Evolutionary conservation across 2,329 filamentous ascomycete species (phyloP).

Genomic region (Pyrenochaeta sp.): DNA sequence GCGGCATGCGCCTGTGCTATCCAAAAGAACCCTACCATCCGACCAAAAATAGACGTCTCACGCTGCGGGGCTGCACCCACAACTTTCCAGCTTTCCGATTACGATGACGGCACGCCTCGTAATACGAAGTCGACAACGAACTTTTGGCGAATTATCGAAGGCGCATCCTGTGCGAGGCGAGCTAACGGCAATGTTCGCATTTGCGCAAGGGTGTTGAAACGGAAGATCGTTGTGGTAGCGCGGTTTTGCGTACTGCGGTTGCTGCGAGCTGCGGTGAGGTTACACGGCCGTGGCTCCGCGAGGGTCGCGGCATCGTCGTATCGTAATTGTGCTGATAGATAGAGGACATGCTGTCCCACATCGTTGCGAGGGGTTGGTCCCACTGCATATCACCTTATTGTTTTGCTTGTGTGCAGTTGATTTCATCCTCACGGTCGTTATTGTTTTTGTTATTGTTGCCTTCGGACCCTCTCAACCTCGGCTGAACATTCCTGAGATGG

Average conservation of each 20-base stretch:
- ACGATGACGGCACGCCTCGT: constrained; percentile 22
- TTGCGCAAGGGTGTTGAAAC: constrained; percentile 34
- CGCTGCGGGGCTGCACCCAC: constrained; percentile 14
- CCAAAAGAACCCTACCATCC: constrained; percentile 2
- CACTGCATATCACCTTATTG: constrained; percentile 25
- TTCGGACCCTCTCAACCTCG: constrained; percentile 10
- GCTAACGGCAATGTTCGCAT: constrained; percentile 29
- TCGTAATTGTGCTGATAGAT: constrained; percentile 30
- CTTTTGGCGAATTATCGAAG: constrained; percentile 30
- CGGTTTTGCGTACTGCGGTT: constrained; percentile 26
- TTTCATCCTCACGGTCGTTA: constrained; percentile 12
- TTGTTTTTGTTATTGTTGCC: constrained; percentile 13
- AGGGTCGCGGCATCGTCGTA: constrained; percentile 26
- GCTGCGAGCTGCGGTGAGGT: constrained; percentile 28
- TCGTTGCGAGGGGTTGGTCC: constrained; percentile 25
- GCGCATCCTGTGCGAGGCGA: constrained; percentile 31
- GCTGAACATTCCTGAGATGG: constrained; percentile 17
- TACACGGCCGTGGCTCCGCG: constrained; percentile 28
- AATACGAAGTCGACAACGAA: constrained; percentile 18
- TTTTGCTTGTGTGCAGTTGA: constrained; percentile 20
- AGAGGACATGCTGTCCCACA: constrained; percentile 29
- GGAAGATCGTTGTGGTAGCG: constrained; percentile 5
- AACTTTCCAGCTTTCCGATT: constrained; percentile 1
- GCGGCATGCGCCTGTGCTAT: constrained; percentile 20
- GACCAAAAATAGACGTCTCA: constrained; percentile 22